Evolutionary conservation across 345 rosid genomes (phyloP).

Genomic region (Eucalyptus coolabah): DNA sequence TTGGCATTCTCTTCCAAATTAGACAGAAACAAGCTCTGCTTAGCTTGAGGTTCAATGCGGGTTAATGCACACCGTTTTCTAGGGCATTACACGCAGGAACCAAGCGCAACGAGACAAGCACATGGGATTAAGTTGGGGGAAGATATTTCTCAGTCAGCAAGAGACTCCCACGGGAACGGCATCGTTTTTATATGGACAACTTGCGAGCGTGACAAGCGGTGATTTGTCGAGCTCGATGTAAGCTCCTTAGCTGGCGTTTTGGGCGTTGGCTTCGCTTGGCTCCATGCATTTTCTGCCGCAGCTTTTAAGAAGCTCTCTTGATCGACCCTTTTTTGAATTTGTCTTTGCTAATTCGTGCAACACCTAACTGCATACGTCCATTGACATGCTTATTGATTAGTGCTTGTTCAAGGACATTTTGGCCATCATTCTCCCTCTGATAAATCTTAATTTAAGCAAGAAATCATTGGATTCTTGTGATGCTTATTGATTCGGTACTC

Average conservation of each 20-base stretch:
- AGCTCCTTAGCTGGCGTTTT: conserved; percentile 10
- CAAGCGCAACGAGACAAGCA: not conserved
- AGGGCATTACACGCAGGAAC: not conserved
- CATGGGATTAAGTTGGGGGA: not conserved
- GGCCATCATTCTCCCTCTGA: not conserved
- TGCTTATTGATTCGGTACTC: not conserved
- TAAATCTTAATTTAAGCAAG: not conserved
- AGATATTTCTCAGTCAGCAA: not conserved
- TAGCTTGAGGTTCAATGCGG: not conserved
- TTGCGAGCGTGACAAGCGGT: not conserved
- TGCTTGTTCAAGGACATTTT: not conserved
- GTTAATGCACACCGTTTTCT: not conserved
- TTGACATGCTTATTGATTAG: not conserved
- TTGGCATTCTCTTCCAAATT: not conserved
- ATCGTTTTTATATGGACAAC: not conserved
- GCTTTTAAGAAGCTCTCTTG: not conserved
- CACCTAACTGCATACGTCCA: not conserved
- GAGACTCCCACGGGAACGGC: not conserved
- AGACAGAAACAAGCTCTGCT: not conserved
- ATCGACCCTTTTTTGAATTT: not conserved
- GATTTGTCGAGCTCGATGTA: conserved; percentile 45
- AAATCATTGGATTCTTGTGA: not conserved
- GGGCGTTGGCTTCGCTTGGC: not conserved
- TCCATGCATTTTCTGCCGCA: not conserved
- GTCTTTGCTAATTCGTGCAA: not conserved